Percentiles rank a stretch among this genome's conserved stretches.
Evolutionary conservation across 768 basidiomycete species (phyloP).

Genomic region (Gyrodon lividus): DNA sequence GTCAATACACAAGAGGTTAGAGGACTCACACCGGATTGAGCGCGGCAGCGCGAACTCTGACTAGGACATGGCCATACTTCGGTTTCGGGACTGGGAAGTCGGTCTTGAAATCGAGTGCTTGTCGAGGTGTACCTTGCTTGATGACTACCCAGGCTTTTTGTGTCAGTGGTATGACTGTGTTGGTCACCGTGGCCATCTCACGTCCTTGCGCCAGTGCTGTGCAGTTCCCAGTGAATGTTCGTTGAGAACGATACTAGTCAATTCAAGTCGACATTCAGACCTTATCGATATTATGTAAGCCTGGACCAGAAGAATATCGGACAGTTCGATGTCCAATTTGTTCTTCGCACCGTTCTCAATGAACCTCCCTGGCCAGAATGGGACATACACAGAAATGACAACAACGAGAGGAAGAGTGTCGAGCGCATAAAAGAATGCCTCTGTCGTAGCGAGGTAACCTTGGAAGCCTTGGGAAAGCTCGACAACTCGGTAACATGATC

Average conservation of each 20-base stretch:
- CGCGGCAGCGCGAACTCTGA: slow-evolving; percentile 53
- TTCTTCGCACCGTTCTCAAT: slow-evolving; percentile 24
- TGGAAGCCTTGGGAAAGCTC: slow-evolving; percentile 65
- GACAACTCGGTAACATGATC: slow-evolving; percentile 58
- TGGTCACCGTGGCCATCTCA: too few relatives aligned
- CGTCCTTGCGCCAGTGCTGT: too few relatives aligned
- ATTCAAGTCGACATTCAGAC: too few relatives aligned
- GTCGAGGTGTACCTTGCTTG: slow-evolving; percentile 28
- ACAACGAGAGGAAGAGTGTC: slow-evolving; percentile 67
- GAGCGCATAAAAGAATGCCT: slow-evolving; percentile 63
- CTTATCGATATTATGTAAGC: too few relatives aligned
- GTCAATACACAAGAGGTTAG: neutral
- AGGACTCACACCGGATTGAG: slow-evolving; percentile 64
- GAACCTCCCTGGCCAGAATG: slow-evolving; percentile 67
- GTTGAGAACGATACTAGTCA: too few relatives aligned
- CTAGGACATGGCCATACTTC: slow-evolving; percentile 43
- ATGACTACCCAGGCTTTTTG: slow-evolving; percentile 33
- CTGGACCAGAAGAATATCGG: too few relatives aligned
- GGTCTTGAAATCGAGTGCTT: slow-evolving; percentile 28
- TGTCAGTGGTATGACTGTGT: slow-evolving; percentile 10
- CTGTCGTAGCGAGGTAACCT: slow-evolving; percentile 55
- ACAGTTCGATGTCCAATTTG: slow-evolving; percentile 26
- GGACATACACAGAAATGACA: slow-evolving; percentile 53
- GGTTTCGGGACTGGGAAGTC: slow-evolving; percentile 36
- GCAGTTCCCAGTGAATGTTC: too few relatives aligned